These are phyloP conservation scores for Camellia japonica DNA, from an alignment of 148 eudicot species.

Conservation along the genomic window DNA sequence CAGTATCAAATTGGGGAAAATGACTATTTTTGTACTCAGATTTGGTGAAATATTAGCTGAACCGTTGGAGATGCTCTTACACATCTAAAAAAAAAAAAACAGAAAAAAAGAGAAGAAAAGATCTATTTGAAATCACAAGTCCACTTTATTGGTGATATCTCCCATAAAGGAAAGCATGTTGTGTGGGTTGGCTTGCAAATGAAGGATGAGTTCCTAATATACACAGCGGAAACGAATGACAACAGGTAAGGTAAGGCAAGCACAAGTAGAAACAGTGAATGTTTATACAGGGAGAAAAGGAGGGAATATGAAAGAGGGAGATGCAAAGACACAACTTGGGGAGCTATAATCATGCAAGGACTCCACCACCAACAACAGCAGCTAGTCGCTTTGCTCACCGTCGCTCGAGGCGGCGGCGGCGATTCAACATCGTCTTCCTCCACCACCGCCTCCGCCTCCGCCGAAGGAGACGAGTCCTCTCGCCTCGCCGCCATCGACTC, in stretches of 20 bases:
- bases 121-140: too few species aligned
- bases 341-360: slow-evolving; percentile 56
- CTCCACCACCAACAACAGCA: slow-evolving; percentile 81
- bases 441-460: slow-evolving; percentile 12
- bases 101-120: too few species aligned
- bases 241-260: neutral
- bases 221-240: neutral
- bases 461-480: slow-evolving; percentile 52
- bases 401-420: slow-evolving; percentile 35
- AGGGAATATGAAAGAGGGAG: neutral
- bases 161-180: too few species aligned
- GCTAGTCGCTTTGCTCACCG: slow-evolving; percentile 56
- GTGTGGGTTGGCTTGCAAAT: too few species aligned
- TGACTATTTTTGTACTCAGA: too few species aligned
- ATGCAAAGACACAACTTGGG: neutral
- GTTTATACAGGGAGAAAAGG: neutral
- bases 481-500: slow-evolving; percentile 67
- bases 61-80: too few species aligned
- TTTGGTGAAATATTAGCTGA: too few species aligned
- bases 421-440: slow-evolving; percentile 28
- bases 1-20: too few species aligned
- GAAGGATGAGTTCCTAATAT: too few species aligned
- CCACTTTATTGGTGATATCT: too few species aligned
- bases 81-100: too few species aligned
- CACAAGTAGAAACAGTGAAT: neutral